Percentiles rank a stretch among this genome's conserved stretches.
phyloP scores from a whole-genome alignment of 2,329 filamentous ascomycete species.

The Monosporascus sp. region DNA sequence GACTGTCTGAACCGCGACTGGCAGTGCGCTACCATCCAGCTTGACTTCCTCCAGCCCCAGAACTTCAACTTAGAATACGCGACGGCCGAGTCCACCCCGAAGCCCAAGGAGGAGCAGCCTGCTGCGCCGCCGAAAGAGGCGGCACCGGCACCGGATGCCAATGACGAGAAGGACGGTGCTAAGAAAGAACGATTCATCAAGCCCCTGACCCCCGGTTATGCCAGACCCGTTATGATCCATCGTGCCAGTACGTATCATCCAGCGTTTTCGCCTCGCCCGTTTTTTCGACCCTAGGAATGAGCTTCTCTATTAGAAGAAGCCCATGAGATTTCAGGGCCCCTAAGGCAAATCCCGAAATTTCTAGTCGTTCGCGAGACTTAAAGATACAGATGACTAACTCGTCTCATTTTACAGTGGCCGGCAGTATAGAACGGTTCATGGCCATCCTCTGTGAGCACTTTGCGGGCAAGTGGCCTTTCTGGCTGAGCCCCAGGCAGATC shows the following conservation, averaged over 20 bases:
- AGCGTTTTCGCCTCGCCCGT: no score
- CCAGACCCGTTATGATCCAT: constrained; percentile 81
- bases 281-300: no score
- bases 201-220: constrained; percentile 61
- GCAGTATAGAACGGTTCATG: constrained; percentile 57
- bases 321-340: no score
- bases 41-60: constrained; percentile 80
- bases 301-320: no score
- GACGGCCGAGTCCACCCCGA: constrained; percentile 58
- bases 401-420: constrained; percentile 47
- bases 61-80: constrained; percentile 87
- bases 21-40: constrained; percentile 91
- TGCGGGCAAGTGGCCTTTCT: constrained; percentile 84
- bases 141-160: constrained; percentile 26
- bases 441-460: constrained; percentile 81
- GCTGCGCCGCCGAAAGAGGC: constrained; percentile 17
- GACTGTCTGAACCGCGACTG: constrained; percentile 80
- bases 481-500: constrained; percentile 79
- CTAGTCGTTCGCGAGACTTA: no score
- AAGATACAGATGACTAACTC: not conserved
- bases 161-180: constrained; percentile 35
- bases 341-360: no score
- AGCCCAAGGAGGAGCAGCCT: constrained; percentile 28
- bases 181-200: constrained; percentile 34
- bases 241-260: constrained; percentile 48